Conservation (phyloP, 495 filamentous ascomycete genomes). For the Podospora australis region DNA sequence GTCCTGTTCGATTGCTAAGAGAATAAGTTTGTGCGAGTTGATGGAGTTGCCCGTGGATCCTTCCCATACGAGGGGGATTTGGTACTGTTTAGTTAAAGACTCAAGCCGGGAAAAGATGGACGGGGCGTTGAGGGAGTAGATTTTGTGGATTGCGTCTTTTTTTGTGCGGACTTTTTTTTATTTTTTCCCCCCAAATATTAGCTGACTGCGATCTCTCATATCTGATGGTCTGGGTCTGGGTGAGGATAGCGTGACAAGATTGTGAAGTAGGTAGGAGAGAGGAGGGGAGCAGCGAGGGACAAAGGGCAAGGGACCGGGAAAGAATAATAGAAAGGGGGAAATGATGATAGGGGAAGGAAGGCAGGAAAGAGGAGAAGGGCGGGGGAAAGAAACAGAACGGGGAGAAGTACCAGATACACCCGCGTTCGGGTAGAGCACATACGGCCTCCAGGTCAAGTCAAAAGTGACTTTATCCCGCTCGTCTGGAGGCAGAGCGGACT, state of each 20-base stretch:
- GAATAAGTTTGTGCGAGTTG: constrained; percentile 70
- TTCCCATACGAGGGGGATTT: constrained; percentile 63
- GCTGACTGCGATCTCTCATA: background rate
- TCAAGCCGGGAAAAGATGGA: constrained; percentile 16
- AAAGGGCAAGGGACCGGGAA: too few species aligned
- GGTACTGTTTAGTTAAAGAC: constrained; percentile 23
- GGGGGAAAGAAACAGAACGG: background rate
- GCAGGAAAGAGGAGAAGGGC: background rate
- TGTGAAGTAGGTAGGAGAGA: background rate
- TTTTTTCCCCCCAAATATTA: background rate
- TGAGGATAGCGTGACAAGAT: background rate
- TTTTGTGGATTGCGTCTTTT: constrained; percentile 2
- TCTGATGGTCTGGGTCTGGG: background rate
- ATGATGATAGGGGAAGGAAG: background rate
- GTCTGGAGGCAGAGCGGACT: constrained; percentile 46
- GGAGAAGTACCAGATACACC: constrained; percentile 32
- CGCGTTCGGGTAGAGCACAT: constrained; percentile 63
- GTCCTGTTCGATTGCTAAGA: constrained; percentile 55
- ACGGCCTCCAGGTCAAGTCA: constrained; percentile 65
- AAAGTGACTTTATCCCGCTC: constrained; percentile 36
- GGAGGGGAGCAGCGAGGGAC: too few species aligned
- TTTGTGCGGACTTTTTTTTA: constrained; percentile 13
- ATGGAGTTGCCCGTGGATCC: constrained; percentile 68
- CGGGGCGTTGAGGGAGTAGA: constrained; percentile 12
- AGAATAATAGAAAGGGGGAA: background rate